These are phyloP conservation scores for Chenopodium berlandieri DNA, from an alignment of 148 eudicot species.

Conservation along the genomic window DNA sequence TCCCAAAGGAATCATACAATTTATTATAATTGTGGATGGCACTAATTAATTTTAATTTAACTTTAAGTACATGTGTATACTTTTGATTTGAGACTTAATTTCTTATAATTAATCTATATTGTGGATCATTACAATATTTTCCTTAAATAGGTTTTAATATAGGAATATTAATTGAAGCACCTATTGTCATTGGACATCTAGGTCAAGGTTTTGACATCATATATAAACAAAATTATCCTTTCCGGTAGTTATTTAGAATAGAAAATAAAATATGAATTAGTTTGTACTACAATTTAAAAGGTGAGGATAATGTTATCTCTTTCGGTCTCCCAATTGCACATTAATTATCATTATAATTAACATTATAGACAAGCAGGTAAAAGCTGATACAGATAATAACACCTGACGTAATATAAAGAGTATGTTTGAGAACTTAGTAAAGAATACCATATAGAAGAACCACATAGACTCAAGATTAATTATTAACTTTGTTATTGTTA, in stretches of 20 bases:
- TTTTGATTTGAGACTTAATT: background rate
- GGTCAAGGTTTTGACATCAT: slow-evolving; percentile 3
- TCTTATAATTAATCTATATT: background rate
- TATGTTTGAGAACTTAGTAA: background rate
- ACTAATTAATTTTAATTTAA: background rate
- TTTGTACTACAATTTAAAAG: background rate
- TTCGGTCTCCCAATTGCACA: background rate
- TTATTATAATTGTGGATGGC: background rate
- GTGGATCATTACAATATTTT: background rate
- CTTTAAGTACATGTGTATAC: background rate
- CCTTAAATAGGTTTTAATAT: background rate
- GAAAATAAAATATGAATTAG: background rate
- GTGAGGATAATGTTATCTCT: background rate
- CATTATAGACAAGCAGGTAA: background rate
- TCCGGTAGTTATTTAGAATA: background rate
- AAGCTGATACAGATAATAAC: background rate
- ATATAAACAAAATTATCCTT: background rate
- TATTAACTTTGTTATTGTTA: too few relatives aligned
- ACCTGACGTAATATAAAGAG: background rate
- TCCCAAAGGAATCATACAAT: background rate
- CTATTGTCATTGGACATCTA: background rate
- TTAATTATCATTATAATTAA: background rate
- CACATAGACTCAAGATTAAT: background rate
- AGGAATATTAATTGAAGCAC: background rate
- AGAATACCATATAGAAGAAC: too few relatives aligned